Base-by-base conservation (phyloP, 352 stramenopile species). In the Phytophthora nicotianae region DNA sequence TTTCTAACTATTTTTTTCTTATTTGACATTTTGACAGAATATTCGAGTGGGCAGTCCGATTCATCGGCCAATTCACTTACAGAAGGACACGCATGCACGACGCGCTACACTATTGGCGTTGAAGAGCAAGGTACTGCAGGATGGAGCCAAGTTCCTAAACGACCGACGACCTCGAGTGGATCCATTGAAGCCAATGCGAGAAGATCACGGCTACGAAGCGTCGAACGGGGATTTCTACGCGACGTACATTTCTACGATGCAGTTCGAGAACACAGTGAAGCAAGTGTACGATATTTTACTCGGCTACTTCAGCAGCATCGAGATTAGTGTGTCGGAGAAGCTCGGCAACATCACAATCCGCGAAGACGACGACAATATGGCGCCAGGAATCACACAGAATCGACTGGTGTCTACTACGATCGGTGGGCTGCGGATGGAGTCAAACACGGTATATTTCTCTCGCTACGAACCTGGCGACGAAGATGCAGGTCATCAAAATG, bases 261-360 rank as follows among this genome's bases (percentile, higher is more conserved):
- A 78, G 47, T 68, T 83, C 43, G 63, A 75, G 33, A 56, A 50
- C 32, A 77, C 62, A n/a, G 75, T 79, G n/a, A 72, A 74, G 48
- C 57, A 71, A 40, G 75, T 88, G 48, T 85, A 77, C 56, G 78
- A 88, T 29, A 69, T 73, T 20, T 33, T 82, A 27, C 50, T 68
- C 2, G 67, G 64, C 20, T 70, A 67, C 49, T 63, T 78, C 32
- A 71, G 61, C 48, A 75, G 70, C 40, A 79, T 81, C 45, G 77
- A 87, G 55, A 80, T 87, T 32, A 75, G 55, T 7, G 68, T 83
- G n/a, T 80, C 73, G 11, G 73, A 87, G 58, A 69, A 78, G 24
- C 65, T 83, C 21, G 75, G 75, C 16, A 72, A 77, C 59, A 70
- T 83, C 32, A 76, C 70, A 21, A 70, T 84, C 40, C 78, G 75